Conservation (phyloP, 2,329 filamentous ascomycete species). For the Xylariaceae sp. region DNA sequence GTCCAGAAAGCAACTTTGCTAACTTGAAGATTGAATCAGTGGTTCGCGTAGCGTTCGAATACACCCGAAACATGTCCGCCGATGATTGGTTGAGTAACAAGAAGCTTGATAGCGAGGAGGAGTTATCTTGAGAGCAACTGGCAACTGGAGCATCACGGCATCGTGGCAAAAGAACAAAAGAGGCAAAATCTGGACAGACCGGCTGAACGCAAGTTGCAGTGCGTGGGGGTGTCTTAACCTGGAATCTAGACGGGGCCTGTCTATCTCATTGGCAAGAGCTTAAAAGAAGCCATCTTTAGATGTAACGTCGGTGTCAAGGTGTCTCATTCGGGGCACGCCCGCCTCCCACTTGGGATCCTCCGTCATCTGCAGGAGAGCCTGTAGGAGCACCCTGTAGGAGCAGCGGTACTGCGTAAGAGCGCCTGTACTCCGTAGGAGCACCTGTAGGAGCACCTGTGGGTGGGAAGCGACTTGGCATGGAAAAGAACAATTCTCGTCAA, state of each 20-base stretch:
- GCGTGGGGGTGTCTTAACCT: neutral
- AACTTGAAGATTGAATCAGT: constrained; percentile 21
- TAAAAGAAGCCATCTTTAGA: constrained; percentile 6
- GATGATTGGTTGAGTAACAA: constrained; percentile 26
- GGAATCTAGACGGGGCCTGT: neutral
- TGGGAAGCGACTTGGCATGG: neutral
- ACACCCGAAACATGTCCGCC: constrained; percentile 27
- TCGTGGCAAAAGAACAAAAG: constrained; percentile 4
- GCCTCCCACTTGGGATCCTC: constrained; percentile 3
- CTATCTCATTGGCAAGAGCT: constrained; percentile 13
- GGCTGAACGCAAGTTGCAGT: constrained; percentile 7
- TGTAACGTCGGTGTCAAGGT: constrained; percentile 18
- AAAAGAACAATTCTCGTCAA: constrained; percentile 4
- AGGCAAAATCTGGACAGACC: constrained; percentile 12
- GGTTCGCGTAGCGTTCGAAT: constrained; percentile 28
- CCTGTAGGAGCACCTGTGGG: neutral
- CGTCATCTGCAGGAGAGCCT: constrained; percentile 8
- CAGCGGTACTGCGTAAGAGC: too few relatives aligned
- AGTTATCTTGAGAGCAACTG: constrained; percentile 5
- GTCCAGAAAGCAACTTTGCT: constrained; percentile 8
- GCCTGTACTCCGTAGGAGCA: too few relatives aligned
- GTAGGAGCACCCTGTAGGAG: too few relatives aligned
- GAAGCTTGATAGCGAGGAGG: constrained; percentile 14
- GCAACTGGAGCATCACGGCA: constrained; percentile 1
- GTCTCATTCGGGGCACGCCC: constrained; percentile 6